These are phyloP conservation scores for Lepiota brunneoincarnata DNA, from an alignment of 768 basidiomycete genomes.

Conservation along the genomic window DNA sequence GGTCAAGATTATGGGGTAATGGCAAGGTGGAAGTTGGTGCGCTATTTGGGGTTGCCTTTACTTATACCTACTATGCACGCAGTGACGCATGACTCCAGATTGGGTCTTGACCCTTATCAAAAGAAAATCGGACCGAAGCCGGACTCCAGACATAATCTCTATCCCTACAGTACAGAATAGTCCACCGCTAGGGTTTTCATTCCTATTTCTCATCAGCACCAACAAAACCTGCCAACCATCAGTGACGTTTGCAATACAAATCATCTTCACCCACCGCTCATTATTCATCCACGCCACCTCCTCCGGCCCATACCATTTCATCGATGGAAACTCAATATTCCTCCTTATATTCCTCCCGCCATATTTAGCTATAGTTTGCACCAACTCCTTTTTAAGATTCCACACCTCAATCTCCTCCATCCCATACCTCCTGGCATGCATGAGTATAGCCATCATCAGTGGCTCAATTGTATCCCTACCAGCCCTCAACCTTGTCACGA, in stretches of 20 bases:
- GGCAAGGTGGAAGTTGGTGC: too few relatives aligned
- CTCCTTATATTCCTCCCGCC: slow-evolving; percentile 29
- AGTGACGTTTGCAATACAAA: too few relatives aligned
- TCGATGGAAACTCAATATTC: slow-evolving; percentile 33
- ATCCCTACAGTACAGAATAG: too few relatives aligned
- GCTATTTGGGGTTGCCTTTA: too few relatives aligned
- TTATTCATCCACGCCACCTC: slow-evolving; percentile 20
- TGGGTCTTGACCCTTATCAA: too few relatives aligned
- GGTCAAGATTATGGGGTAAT: too few relatives aligned
- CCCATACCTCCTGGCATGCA: slow-evolving; percentile 19
- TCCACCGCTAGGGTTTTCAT: too few relatives aligned
- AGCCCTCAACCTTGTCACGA: slow-evolving; percentile 24
- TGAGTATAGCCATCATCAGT: slow-evolving; percentile 30
- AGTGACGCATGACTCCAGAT: too few relatives aligned
- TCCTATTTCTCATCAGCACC: slow-evolving; percentile 15
- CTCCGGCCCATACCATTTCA: slow-evolving; percentile 41
- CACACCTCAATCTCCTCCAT: slow-evolving; percentile 40
- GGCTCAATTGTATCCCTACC: slow-evolving; percentile 23
- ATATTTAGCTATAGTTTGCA: slow-evolving; percentile 15
- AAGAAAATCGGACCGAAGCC: too few relatives aligned
- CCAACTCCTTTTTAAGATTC: slow-evolving; percentile 31
- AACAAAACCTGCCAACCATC: slow-evolving; percentile 15
- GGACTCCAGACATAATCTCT: too few relatives aligned
- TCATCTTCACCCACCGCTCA: slow-evolving; percentile 11
- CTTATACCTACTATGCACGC: too few relatives aligned